Percentiles rank a stretch among this genome's conserved stretches.
Conservation (phyloP, 352 stramenopile genomes). For the Globisporangium polare region DNA sequence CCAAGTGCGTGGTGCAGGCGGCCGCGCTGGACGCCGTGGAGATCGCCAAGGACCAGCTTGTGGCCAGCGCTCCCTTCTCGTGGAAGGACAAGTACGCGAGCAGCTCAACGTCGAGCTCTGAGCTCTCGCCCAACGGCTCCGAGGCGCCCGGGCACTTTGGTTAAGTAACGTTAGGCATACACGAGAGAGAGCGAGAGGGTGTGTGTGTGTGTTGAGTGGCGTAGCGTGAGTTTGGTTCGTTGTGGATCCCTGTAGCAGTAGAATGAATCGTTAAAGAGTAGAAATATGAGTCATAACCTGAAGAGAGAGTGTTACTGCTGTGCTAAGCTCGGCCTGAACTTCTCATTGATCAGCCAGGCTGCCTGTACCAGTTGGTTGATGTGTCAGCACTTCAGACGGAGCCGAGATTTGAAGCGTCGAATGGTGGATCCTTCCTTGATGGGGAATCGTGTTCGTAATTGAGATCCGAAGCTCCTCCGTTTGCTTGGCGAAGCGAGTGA, state of each 20-base stretch:
- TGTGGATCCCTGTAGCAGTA: neutral
- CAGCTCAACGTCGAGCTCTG: constrained; percentile 12
- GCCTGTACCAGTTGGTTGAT: neutral
- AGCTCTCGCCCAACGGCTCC: constrained; percentile 8
- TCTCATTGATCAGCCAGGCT: neutral
- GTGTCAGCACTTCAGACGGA: neutral
- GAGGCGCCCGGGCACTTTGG: neutral
- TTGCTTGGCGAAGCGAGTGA: neutral
- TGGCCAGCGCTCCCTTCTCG: constrained; percentile 17
- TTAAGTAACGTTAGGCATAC: too few relatives aligned
- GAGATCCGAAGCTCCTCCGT: too few relatives aligned
- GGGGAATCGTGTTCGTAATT: too few relatives aligned
- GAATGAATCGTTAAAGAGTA: neutral
- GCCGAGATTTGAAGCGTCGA: neutral
- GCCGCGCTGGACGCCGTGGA: constrained; percentile 25
- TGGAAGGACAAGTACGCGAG: constrained; percentile 9
- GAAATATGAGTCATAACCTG: neutral
- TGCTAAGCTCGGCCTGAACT: neutral
- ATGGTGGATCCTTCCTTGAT: neutral
- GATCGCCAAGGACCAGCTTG: constrained; percentile 28
- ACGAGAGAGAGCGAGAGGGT: too few relatives aligned
- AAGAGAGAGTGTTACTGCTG: neutral
- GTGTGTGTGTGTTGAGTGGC: neutral
- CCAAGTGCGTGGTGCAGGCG: constrained; percentile 27
- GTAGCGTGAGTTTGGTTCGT: neutral